Evolutionary conservation across 306 rosid species (phyloP).

Genomic region (Mucuna pruriens): DNA sequence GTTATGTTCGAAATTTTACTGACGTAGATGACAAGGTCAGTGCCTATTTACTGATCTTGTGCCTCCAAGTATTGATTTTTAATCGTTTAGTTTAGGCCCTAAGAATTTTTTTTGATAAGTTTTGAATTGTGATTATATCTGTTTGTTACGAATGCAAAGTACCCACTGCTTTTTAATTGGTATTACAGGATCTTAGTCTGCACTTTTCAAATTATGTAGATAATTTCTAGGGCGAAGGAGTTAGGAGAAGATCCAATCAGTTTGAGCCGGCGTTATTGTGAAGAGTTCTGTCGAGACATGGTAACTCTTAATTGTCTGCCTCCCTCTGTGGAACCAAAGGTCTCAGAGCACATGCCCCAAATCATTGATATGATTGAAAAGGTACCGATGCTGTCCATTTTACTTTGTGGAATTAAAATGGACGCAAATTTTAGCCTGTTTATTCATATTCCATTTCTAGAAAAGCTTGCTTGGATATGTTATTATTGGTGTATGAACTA

Average conservation of each 20-base stretch:
- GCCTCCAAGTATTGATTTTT: conserved; percentile 3
- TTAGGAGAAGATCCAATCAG: conserved; percentile 87
- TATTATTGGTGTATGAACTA: neutral
- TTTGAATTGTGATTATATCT: conserved; percentile 22
- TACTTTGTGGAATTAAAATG: neutral
- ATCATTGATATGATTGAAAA: conserved; percentile 85
- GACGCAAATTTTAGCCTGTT: neutral
- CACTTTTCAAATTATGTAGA: conserved; percentile 96
- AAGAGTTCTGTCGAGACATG: conserved; percentile 89
- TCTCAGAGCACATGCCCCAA: conserved; percentile 91
- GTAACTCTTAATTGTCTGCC: conserved; percentile 70
- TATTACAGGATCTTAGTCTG: conserved; percentile 97
- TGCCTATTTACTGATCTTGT: conserved; percentile 26
- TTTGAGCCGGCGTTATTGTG: conserved; percentile 78
- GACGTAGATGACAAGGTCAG: conserved; percentile 96
- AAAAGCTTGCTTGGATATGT: conserved; percentile 23
- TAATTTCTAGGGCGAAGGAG: conserved; percentile 86
- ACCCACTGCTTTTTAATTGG: conserved; percentile 70
- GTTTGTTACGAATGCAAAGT: conserved; percentile 43
- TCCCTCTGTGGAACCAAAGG: conserved; percentile 90
- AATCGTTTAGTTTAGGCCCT: conserved; percentile 14
- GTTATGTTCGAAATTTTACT: conserved; percentile 94
- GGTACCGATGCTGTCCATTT: conserved; percentile 51
- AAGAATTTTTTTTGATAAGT: neutral
- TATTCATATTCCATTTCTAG: conserved; percentile 31